Conservation (phyloP, 2,329 filamentous ascomycete species). For the Triangularia verruculosa region DNA sequence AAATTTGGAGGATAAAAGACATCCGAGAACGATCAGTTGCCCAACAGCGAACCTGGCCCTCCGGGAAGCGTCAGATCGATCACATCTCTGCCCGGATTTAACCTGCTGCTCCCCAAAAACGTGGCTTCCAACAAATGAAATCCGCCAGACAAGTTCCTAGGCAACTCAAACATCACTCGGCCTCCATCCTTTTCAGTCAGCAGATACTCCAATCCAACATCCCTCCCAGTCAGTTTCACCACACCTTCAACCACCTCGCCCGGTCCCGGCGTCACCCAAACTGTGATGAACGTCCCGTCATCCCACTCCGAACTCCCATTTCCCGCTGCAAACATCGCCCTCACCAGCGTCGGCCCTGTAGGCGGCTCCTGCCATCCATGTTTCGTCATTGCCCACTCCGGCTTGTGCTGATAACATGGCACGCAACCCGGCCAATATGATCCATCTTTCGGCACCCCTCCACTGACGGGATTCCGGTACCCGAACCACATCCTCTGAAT, state of each 20-base stretch:
- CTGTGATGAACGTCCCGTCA: neutral
- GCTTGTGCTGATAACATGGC: slow-evolving; percentile 15
- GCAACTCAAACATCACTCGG: neutral
- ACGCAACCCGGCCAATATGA: slow-evolving; percentile 23
- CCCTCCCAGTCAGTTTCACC: neutral
- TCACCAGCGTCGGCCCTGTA: slow-evolving; percentile 16
- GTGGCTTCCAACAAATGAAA: neutral
- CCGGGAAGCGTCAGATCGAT: slow-evolving; percentile 2
- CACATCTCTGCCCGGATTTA: neutral
- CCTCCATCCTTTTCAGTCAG: neutral
- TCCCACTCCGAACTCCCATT: neutral
- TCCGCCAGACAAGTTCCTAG: neutral
- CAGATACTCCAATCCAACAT: neutral
- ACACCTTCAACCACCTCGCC: neutral
- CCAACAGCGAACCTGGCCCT: neutral
- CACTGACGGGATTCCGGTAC: slow-evolving; percentile 20
- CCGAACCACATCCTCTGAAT: slow-evolving; percentile 23
- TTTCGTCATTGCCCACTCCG: slow-evolving; percentile 12
- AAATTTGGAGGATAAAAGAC: slow-evolving; percentile 5
- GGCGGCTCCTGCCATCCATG: slow-evolving; percentile 20
- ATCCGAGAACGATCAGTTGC: neutral
- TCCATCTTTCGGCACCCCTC: slow-evolving; percentile 11
- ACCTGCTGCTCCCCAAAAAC: neutral
- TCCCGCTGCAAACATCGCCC: neutral
- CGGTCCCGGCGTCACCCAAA: neutral